Evolutionary conservation across 495 filamentous ascomycete genomes (phyloP), one percentile per base, ranked within the genome.

Genomic region (Cairneyella variabilis): DNA sequence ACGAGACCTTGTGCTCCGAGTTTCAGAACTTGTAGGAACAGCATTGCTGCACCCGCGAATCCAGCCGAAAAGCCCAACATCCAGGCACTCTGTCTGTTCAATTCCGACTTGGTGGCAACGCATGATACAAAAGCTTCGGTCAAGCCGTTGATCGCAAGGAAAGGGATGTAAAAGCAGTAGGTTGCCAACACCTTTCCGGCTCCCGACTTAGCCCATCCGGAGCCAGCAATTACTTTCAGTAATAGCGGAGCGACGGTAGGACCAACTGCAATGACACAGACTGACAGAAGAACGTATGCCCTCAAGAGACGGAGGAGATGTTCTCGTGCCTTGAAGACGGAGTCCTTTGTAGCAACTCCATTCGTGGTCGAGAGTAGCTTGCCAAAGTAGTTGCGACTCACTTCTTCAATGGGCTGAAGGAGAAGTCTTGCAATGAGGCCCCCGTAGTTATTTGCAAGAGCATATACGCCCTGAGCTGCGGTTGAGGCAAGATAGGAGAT

Each of bases 401-500:
- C 89, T 67, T 97, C 95, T 63, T 99, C 93, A 59, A 97, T 80
- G 9, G 93, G 93, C 61, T 97, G 93, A 66, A 99, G 93, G 50
- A 99, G 69, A 51, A 97, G 80, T 11, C 93, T 85, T 2, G 95
- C 93, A 45, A 95, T 68, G 2, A 99, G 80, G 7, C 90, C 86
- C 36, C 95, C 93, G 72, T 99, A 99, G 64, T 97, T 97, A 45
- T 88, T 84, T 25, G 92, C 93, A 2, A 99, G 76, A 0, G 90
- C 87, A 68, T 97, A 99, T 16, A 89, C 83, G n/a, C 93, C 93
- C 70, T 97, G 92, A 10, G 90, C 86, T 32, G 78, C 72, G 4
- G 90, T 76, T 1, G 84, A 80, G 21, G 90, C 83, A 51, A 97
- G 72, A 43, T 80, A 69, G 23, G 86, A 79, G 28, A 99, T 85